These are phyloP conservation scores for Yarrowia osloensis DNA, from an alignment of 805 yeast species.

Conservation along the genomic window DNA sequence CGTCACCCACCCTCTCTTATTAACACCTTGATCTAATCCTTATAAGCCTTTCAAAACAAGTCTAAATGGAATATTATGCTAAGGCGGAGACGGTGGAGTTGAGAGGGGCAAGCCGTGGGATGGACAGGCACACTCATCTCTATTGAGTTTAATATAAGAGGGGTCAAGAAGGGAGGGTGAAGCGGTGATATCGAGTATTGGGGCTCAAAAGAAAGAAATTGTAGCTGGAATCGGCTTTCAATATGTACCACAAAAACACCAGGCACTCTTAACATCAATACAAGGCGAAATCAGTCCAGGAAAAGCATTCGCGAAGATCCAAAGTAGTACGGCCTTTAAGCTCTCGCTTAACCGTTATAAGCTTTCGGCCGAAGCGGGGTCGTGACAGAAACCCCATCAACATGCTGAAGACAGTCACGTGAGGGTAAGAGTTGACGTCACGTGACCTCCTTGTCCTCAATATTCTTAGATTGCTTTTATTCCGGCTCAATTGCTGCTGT, in stretches of 20 bases:
- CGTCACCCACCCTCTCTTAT: no score
- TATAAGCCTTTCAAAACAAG: no score
- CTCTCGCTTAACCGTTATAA: background rate
- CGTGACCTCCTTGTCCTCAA: background rate
- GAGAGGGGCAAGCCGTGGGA: background rate
- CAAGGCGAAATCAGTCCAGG: no score
- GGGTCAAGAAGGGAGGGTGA: background rate
- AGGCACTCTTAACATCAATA: no score
- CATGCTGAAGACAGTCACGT: background rate
- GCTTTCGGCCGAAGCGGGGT: slow-evolving; percentile 17
- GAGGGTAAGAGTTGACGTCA: background rate
- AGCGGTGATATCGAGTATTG: no score
- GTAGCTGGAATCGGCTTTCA: no score
- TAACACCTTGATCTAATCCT: no score
- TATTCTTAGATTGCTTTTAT: background rate
- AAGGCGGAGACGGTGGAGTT: background rate
- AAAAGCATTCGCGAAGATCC: no score
- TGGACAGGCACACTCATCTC: background rate
- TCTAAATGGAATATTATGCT: background rate
- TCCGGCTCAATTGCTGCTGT: background rate
- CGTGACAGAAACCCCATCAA: background rate
- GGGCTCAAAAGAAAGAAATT: no score
- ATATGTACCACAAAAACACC: no score
- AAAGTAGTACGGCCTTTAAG: background rate
- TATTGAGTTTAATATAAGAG: background rate